Evolutionary conservation across 768 basidiomycete species (phyloP), one percentile per base, ranked within the genome.

Genomic region (Leccinum truebloodii): DNA sequence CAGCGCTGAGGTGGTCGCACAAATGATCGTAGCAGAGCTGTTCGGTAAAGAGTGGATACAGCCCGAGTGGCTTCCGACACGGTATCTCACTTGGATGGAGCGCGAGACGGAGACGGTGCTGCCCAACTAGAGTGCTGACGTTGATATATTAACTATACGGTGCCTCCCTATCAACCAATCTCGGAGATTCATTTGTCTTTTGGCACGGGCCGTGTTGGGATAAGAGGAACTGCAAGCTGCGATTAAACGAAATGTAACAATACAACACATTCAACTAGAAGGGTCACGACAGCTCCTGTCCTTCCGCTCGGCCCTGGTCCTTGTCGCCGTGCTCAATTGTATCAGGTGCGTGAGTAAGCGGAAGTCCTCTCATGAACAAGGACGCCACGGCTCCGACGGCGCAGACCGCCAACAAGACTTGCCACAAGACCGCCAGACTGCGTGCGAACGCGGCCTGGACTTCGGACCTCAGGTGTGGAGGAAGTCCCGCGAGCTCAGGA

Each of bases 11-110:
- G 83, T 76, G 3, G 73, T 89, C 4, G 83, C 80, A 3, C 75
- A 79, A 30, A 88, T 90, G 83, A 79, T 90, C 55, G 52, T 68
- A 2, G 80, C 82, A 1, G 81, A 85, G 39, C 65, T 87, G 9
- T 57, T 59, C 3, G 77, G 77, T 18, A 68, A 73, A 32, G 63
- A 65, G 7, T 90, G 87, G 86, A 70, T 60, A 8, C 59, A 67
- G 16, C 89, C 89, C 0, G 73, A 78, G 14, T 91, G 89, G 89
- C 70, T 91, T 37, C 89, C 89, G 12, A 71, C 77, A 28, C 78
- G 79, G 49, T 85, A 81, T 63, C 70, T 84, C 62, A 84, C 81
- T 1, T 60, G 67, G 72, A 65, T 55, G n/a, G 62, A 63, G 28
- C 59, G 59, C 18, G 48, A 16, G 22, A 7, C 35, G 16, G 34